Conservation (phyloP, 2,329 filamentous ascomycete genomes). For the Alternaria triticimaculans region DNA sequence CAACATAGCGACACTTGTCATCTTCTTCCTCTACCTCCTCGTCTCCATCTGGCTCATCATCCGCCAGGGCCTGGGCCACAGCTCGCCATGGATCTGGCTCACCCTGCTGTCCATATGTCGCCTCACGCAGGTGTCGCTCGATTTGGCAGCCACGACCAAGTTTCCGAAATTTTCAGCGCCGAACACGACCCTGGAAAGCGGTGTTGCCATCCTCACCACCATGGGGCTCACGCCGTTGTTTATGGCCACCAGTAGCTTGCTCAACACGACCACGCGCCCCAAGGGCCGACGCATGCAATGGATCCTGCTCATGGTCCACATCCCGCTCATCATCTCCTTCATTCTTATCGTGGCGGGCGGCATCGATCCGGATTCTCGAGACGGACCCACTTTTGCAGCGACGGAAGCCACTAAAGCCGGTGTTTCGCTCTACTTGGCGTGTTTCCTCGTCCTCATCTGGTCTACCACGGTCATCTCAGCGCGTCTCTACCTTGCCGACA, state of each 20-base stretch:
- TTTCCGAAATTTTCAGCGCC: constrained; percentile 26
- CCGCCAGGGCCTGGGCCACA: constrained; percentile 44
- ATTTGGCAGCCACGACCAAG: constrained; percentile 44
- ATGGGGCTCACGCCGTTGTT: constrained; percentile 46
- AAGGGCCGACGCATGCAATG: constrained; percentile 49
- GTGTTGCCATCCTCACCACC: constrained; percentile 46
- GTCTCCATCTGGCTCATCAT: constrained; percentile 37
- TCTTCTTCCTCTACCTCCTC: constrained; percentile 41
- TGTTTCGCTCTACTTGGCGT: constrained; percentile 42
- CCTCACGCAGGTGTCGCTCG: constrained; percentile 43
- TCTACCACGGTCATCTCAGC: constrained; percentile 46
- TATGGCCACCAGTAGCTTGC: constrained; percentile 43
- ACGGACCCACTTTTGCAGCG: constrained; percentile 39
- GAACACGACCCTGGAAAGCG: constrained; percentile 40
- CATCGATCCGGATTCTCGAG: constrained; percentile 44
- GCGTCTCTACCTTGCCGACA: constrained; percentile 42
- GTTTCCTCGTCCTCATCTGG: constrained; percentile 44
- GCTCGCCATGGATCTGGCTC: constrained; percentile 45
- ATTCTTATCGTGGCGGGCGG: constrained; percentile 46
- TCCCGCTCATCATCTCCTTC: constrained; percentile 43
- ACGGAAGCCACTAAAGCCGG: constrained; percentile 46
- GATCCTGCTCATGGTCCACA: constrained; percentile 42
- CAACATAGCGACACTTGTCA: constrained; percentile 43
- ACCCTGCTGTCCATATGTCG: constrained; percentile 41
- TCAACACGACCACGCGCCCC: constrained; percentile 42